Base-by-base conservation (phyloP, 2,329 filamentous ascomycete species). In the Clarireedia paspali region DNA sequence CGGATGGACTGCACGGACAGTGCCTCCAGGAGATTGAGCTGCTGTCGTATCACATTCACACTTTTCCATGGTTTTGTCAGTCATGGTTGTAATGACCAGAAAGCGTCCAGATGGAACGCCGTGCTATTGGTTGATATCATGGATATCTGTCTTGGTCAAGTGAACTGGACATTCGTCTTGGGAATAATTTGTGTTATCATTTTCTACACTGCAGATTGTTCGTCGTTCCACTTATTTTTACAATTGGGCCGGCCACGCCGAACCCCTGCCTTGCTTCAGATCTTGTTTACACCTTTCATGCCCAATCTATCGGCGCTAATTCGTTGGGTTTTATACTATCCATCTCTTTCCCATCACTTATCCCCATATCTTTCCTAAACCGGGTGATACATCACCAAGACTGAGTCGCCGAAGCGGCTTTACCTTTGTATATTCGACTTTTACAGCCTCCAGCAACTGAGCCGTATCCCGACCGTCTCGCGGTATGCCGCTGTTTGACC, bases 381-480 rank as follows among this genome's bases (percentile, higher is more conserved):
- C 57, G 5, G 49, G 47, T 6, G 58, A 60, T 4, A 61, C 50
- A 45, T 64, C 63, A 17, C 63, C 63, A 14, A 67, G 50, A 57
- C 61, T 66, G 39, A 67, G 46, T 9, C 61, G 53, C 46, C 62
- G 59, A 12, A 63, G 52, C 5, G 51, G 38, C 38, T 54, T 52
- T 12, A 40, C 45, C 7, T 47, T 50, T 24, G 10, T 45, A 15
- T 26, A 38, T 2, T 56, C 59, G 7, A 50, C 9, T 10, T 44
- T 57, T 1, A 36, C 27, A 5, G 30, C 50, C 14, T 42, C 52
- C 2, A 45, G 39, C 7, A 40, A 30, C 34, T 59, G 45, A n/a
- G 53, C 34, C 14, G 50, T 26, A 38, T 52, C 38, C 2, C 58
- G 17, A 7, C 34, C 27, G 20, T 50, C 30, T 12, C 46, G 17